phyloP scores from a whole-genome alignment of 768 basidiomycete genomes.

The Astraeus odoratus region DNA sequence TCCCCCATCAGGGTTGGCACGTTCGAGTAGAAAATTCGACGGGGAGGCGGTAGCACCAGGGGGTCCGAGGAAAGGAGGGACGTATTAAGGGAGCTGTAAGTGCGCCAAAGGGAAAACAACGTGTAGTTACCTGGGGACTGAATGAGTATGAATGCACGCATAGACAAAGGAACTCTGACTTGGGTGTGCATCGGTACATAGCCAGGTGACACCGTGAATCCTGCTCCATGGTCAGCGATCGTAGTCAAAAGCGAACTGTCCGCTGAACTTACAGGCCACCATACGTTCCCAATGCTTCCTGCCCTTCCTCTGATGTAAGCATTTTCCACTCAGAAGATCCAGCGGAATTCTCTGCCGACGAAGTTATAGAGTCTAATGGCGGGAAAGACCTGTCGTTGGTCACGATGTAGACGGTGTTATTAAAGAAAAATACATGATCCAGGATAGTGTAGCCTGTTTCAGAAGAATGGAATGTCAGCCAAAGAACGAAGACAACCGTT shows the following conservation, averaged over 20 bases:
- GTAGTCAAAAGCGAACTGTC: not conserved
- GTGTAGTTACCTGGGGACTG: conserved; percentile 50
- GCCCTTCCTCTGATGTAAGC: conserved; percentile 46
- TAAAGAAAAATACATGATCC: conserved; percentile 72
- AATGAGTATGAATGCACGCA: conserved; percentile 3
- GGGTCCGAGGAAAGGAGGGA: conserved; percentile 36
- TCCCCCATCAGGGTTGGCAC: conserved; percentile 51
- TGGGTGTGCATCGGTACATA: conserved; percentile 46
- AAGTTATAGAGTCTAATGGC: conserved; percentile 40
- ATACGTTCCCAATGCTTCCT: conserved; percentile 40
- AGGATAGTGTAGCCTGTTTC: conserved; percentile 72
- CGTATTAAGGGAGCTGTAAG: conserved; percentile 57
- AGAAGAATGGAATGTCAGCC: conserved; percentile 2
- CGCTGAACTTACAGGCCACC: conserved; percentile 43
- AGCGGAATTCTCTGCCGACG: conserved; percentile 26
- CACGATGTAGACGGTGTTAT: conserved; percentile 69
- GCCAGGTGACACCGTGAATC: conserved; percentile 64
- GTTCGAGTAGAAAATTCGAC: conserved; percentile 70
- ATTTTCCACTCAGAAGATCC: conserved; percentile 54
- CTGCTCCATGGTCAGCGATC: conserved; percentile 27
- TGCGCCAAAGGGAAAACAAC: conserved; percentile 70
- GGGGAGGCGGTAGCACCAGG: conserved; percentile 55
- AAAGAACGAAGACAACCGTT: not conserved
- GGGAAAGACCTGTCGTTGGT: conserved; percentile 64
- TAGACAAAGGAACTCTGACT: conserved; percentile 31